Evolutionary conservation across 192 early-diverging fungal species (phyloP), one percentile per base, ranked within the genome.

Genomic region (Coemansia sp.): DNA sequence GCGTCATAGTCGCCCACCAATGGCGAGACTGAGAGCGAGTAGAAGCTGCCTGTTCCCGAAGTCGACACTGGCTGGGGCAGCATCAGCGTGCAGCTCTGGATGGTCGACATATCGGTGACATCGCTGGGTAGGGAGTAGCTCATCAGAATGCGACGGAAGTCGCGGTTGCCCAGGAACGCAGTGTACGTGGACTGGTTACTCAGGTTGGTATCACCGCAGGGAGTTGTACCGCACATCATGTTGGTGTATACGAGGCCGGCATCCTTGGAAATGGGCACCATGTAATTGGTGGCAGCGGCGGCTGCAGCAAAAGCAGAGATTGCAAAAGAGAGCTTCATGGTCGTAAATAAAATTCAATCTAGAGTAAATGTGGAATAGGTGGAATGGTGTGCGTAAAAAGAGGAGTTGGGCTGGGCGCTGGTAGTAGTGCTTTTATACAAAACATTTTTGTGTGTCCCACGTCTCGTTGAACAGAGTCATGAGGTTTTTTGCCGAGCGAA

Each of bases 131-230:
- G 10, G 14, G 62, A 26, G 62, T 71, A 77, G 48, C 75, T 55
- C 75, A 77, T 71, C 25, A 77, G 65, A 13, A 77, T 71, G 13
- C 68, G 69, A 21, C 69, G 48, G 21, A 65, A 62, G 36, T 77
- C 69, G 7, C 59, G 48, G 65, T 77, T 77, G 13, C 75, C 75
- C 33, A 60, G 9, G 38, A 52, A 77, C 3, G 75, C 69, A 3
- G 48, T 77, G 50, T 77, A 77, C 12, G 47, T 36, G 13, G 56
- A 18, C 61, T 41, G 41, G 3, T 69, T 69, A 25, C 43, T 50
- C 16, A 77, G 33, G 37, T 77, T 77, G 61, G 75, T 62, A 5
- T 52, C 20, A 16, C 38, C 36, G 64, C 75, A 77, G 1, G 52
- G 37, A 34, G 37, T 64, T 1, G 41, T 34, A 6, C 69, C 69